phyloP scores from a whole-genome alignment of 2,329 filamentous ascomycete species.

The Keithomyces neogunnii region DNA sequence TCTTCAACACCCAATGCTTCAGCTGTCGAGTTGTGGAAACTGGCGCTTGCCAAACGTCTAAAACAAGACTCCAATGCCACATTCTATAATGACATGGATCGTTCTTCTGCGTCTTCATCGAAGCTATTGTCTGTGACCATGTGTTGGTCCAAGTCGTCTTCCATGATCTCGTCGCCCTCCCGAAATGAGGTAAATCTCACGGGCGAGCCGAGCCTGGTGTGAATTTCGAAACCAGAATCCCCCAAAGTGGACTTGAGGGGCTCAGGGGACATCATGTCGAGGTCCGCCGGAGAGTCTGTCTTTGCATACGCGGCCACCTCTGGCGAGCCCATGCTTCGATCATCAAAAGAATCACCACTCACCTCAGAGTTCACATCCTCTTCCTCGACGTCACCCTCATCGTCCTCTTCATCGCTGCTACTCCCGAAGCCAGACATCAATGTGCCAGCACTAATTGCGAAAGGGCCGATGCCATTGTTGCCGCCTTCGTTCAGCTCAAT shows the following conservation, averaged over 20 bases:
- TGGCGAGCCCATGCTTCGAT: slow-evolving; percentile 18
- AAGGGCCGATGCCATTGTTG: slow-evolving; percentile 60
- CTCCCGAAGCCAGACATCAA: slow-evolving; percentile 88
- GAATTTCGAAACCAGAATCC: slow-evolving; percentile 11
- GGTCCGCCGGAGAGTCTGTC: slow-evolving; percentile 17
- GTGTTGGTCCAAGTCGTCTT: slow-evolving; percentile 2
- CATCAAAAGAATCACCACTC: slow-evolving; percentile 34
- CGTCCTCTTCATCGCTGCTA: slow-evolving; percentile 92
- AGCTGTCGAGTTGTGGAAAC: slow-evolving; percentile 2
- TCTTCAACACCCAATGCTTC: not conserved
- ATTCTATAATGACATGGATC: slow-evolving; percentile 6
- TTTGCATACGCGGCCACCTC: slow-evolving; percentile 19
- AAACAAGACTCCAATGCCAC: not conserved
- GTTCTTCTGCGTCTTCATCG: not conserved
- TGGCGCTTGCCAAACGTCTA: slow-evolving; percentile 10
- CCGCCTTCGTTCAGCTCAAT: slow-evolving; percentile 61
- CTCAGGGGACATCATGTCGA: slow-evolving; percentile 24
- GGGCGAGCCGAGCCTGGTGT: slow-evolving; percentile 5
- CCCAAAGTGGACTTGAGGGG: slow-evolving; percentile 15
- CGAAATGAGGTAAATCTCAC: slow-evolving; percentile 4
- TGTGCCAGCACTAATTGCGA: slow-evolving; percentile 64
- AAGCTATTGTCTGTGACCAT: not conserved
- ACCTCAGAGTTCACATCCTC: slow-evolving; percentile 65
- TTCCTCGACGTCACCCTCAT: slow-evolving; percentile 81
- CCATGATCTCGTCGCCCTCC: slow-evolving; percentile 5